Conservation (phyloP, 768 basidiomycete genomes). For the Amanita pseudoporphyria region DNA sequence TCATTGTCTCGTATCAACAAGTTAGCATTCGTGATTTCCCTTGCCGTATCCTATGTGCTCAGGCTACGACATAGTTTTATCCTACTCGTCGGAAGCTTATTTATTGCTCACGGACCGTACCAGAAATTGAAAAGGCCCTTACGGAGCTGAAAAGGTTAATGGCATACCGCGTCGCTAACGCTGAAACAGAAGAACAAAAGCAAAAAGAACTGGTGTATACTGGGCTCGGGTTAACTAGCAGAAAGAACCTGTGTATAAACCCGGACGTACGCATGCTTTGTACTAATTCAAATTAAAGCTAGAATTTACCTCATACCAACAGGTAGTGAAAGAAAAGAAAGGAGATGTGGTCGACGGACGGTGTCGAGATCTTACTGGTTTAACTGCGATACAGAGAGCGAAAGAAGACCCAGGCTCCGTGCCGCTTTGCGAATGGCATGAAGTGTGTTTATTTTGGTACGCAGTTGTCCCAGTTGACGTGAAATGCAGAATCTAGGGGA, state of each 20-base stretch:
- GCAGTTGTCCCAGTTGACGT: constrained; percentile 4
- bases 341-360: constrained; percentile 95
- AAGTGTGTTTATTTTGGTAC: constrained; percentile 41
- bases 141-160: constrained; percentile 91
- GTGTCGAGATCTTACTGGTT: constrained; percentile 90
- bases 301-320: constrained; percentile 2
- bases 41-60: constrained; percentile 2
- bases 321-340: constrained; percentile 98
- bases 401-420: constrained; percentile 82
- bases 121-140: constrained; percentile 97
- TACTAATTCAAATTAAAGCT: background rate
- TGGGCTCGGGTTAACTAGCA: constrained; percentile 87
- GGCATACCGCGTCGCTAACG: constrained; percentile 69
- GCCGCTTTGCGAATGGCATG: constrained; percentile 91
- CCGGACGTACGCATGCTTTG: constrained; percentile 57
- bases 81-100: constrained; percentile 89
- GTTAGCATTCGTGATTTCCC: constrained; percentile 25
- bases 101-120: constrained; percentile 98
- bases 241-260: constrained; percentile 95
- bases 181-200: constrained; percentile 65
- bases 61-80: constrained; percentile 57
- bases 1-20: constrained; percentile 98
- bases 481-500: constrained; percentile 65
- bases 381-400: constrained; percentile 75
- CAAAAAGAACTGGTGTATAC: constrained; percentile 76